Evolutionary conservation across 176 grass and related monocot species (phyloP), one percentile per base, ranked within the genome.

Genomic region (Triticum timopheevii): DNA sequence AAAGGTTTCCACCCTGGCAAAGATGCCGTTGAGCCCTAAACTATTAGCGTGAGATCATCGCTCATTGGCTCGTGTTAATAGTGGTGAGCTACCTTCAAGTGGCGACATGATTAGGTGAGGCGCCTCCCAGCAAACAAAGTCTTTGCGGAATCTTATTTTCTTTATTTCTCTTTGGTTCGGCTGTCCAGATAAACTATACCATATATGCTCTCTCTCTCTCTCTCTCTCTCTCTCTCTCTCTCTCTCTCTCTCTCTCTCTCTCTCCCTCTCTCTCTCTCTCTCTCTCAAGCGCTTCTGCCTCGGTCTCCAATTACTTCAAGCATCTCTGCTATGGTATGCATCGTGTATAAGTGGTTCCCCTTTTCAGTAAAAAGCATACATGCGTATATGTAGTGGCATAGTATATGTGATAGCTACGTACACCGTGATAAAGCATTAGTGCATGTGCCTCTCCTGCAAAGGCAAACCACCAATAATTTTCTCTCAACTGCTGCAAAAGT

Each of bases 31-130:
- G 4, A 47, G 36, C 82, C 82, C 86, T 88, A 88, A 88, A 91
- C 82, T 88, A 91, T 85, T 65, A 77, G 61, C 31, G 42, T n/a
- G 61, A 71, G 67, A n/a, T 81, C 20, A 75, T 75, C 35, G 50
- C 34, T 77, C 44, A 50, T 82, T 79, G 63, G 85, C 64, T 90
- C 38, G 72, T 87, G 31, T 71, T 80, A 87, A 87, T 90, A 67
- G 85, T 90, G 63, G 24, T 28, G 61, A 19, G 75, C 49, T 75
- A 84, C 17, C 76, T 80, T 84, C 88, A 78, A 87, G 69, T 90
- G 77, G 88, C 52, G 70, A 93, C 91, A 90, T 87, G 75, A 87
- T 90, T 87, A 82, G 88, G 83, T 86, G 80, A 92, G 63, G 84
- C 81, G 81, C 84, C 63, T 87, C 81, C 81, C 34, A 80, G 63